Base-by-base conservation (phyloP, 1,139 yeast species). In the Saccharomyces hybrid region DNA sequence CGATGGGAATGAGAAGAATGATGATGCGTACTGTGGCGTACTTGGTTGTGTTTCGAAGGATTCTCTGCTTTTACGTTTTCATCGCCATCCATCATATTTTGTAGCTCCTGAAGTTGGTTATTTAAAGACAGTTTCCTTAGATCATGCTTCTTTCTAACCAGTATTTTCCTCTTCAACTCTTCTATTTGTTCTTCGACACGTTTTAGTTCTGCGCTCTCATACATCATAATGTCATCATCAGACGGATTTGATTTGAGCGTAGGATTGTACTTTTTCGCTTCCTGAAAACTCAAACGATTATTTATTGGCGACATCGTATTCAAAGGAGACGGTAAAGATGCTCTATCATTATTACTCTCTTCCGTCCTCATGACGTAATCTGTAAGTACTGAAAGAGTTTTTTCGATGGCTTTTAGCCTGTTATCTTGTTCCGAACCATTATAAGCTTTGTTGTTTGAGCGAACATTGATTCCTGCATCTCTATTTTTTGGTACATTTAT, bases 191-290 rank as follows among this genome's bases (percentile, higher is more conserved):
- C 65, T 50, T 68, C 70, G 47, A 68, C 52, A 38, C 56, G 57
- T 52, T 62, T 63, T 25, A 67, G 57, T 52, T 67, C 70, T n/a
- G 56, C 54, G 20, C 68, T 65, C 48, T 67, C 70, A 41, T 59
- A 62, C 26, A 65, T 55, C 56, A 66, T 53, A 4, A 66, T 64
- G 47, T 66, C 71, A 49, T 63, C 66, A 38, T 68, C 71, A 1
- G 67, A 56, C 16, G 65, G 65, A n/a, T 49, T 32, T 46, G 25
- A 47, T 25, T 42, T 38, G 11, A 9, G 25, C 7, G 13, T 38
- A 0, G 44, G 25, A 5, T 16, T 38, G 25, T 38, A 38, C 4
- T 9, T 38, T 5, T 38, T 38, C 3, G 44, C 7, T 4, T 38
- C 44, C 11, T 38, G 44, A 9, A 38, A 38, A 38, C 8, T 38